Conservation (phyloP, 371 early-diverging fungal genomes). For the Zychaea mexicana region DNA sequence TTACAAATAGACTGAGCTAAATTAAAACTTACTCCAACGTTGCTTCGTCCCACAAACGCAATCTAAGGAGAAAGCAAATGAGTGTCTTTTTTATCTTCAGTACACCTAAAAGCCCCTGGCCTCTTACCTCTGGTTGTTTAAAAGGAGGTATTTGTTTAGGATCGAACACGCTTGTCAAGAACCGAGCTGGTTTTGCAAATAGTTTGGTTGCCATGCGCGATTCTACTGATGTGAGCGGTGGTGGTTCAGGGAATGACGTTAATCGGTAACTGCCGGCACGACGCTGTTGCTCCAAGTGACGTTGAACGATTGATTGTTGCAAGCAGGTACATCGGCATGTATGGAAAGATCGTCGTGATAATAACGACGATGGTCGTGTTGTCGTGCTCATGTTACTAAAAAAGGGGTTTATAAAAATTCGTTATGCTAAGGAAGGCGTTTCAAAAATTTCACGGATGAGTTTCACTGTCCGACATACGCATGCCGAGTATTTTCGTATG, state of each 20-base stretch:
- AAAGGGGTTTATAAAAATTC: too few species aligned
- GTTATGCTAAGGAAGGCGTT: too few species aligned
- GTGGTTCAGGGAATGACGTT: slow-evolving; percentile 30
- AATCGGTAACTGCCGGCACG: slow-evolving; percentile 11
- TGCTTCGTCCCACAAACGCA: slow-evolving; percentile 79
- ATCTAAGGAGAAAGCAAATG: slow-evolving; percentile 38
- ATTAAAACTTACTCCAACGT: slow-evolving; percentile 58
- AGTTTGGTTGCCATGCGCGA: slow-evolving; percentile 24
- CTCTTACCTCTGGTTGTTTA: slow-evolving; percentile 35
- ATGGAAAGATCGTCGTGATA: background rate
- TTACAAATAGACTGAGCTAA: too few species aligned
- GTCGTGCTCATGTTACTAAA: too few species aligned
- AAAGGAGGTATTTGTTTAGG: slow-evolving; percentile 31
- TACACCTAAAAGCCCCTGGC: too few species aligned
- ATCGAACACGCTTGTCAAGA: slow-evolving; percentile 39
- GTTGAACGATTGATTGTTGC: background rate
- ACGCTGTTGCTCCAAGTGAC: background rate
- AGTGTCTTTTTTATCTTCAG: background rate
- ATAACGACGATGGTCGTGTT: too few species aligned
- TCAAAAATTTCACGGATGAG: too few species aligned
- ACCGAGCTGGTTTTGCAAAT: slow-evolving; percentile 44
- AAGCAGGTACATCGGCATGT: background rate
- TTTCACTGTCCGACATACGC: too few species aligned
- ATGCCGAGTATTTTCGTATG: too few species aligned
- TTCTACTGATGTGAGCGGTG: slow-evolving; percentile 20